Evolutionary conservation across 2,329 filamentous ascomycete species (phyloP).

Genomic region (Sclerotinia sclerotiorum): DNA sequence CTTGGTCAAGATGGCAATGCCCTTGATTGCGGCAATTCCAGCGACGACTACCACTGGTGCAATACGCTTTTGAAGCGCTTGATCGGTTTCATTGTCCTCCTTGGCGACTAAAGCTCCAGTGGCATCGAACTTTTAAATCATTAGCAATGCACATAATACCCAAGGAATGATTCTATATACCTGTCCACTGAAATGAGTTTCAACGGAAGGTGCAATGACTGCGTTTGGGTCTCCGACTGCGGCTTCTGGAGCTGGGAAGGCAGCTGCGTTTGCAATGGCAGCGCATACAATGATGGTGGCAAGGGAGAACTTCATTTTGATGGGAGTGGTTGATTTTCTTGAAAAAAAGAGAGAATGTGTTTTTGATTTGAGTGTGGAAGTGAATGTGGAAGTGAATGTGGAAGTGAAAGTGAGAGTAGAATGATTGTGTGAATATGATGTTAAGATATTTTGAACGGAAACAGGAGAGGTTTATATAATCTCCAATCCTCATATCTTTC

Average conservation of each 20-base stretch:
- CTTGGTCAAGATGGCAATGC: neutral
- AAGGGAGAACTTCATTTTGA: conserved; percentile 7
- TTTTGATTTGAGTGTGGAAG: neutral
- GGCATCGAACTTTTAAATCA: neutral
- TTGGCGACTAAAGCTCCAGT: neutral
- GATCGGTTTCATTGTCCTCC: neutral
- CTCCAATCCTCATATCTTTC: neutral
- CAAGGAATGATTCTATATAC: neutral
- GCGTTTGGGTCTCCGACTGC: neutral
- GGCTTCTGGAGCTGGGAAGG: neutral
- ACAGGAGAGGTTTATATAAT: conserved; percentile 1
- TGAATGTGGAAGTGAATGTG: neutral
- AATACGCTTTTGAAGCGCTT: neutral
- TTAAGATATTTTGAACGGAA: neutral
- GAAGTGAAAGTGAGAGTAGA: too few species aligned
- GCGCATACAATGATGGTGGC: neutral
- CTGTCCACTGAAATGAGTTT: neutral
- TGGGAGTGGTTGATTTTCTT: neutral
- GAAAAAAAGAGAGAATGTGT: neutral
- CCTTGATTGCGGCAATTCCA: neutral
- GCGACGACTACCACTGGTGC: neutral
- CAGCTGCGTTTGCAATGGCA: neutral
- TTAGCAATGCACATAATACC: neutral
- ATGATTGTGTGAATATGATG: neutral
- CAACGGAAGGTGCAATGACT: neutral